Conservation (phyloP, 495 filamentous ascomycete species). For the Aspergillus coremiiformis region DNA sequence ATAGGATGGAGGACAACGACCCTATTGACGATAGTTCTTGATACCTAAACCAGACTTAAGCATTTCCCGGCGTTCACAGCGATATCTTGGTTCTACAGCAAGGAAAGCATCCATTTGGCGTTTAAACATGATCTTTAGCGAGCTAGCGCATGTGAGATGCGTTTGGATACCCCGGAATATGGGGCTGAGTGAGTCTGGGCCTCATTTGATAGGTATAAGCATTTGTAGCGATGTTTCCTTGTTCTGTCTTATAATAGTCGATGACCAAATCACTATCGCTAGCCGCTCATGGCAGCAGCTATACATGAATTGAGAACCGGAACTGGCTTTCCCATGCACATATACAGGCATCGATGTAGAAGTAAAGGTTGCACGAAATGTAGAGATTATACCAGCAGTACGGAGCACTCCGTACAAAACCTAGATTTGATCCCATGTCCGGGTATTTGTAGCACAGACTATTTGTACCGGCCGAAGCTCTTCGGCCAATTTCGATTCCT, state of each 20-base stretch:
- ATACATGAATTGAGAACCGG: neutral
- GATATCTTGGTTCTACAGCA: constrained; percentile 3
- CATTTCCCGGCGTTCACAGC: constrained; percentile 19
- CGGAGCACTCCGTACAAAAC: too few relatives aligned
- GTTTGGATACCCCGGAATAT: neutral
- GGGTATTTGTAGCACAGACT: too few relatives aligned
- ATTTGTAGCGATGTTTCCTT: neutral
- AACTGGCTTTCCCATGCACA: neutral
- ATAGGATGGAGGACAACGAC: constrained; percentile 19
- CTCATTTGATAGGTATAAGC: neutral
- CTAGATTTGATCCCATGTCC: too few relatives aligned
- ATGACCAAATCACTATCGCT: neutral
- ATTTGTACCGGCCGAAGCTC: neutral
- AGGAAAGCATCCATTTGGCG: constrained; percentile 12
- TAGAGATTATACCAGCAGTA: neutral
- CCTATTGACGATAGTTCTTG: constrained; percentile 16
- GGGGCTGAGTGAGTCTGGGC: neutral
- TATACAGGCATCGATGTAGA: neutral
- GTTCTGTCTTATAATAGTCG: neutral
- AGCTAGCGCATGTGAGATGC: neutral
- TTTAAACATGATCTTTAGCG: constrained; percentile 3
- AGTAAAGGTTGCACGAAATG: neutral
- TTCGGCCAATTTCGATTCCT: neutral
- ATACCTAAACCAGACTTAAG: constrained; percentile 3
- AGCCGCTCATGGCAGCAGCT: neutral